A percentile compares a stretch with the other conserved stretches of the same genome.
Conservation (phyloP, 768 basidiomycete genomes). For the Mycena sanguinolenta region DNA sequence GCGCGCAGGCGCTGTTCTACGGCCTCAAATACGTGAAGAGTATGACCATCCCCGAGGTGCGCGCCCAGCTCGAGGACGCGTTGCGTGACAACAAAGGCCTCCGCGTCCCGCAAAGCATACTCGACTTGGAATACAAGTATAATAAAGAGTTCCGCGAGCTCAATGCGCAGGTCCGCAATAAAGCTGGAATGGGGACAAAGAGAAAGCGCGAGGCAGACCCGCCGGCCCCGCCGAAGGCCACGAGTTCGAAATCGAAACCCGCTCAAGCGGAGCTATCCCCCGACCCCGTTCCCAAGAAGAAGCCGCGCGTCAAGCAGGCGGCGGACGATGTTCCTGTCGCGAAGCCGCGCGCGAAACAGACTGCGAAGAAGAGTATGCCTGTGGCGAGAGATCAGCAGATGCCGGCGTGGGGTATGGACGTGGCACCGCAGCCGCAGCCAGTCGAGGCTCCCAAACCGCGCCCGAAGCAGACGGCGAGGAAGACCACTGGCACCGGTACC, state of each 20-base stretch:
- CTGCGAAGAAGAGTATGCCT: constrained; percentile 9
- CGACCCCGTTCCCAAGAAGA: constrained; percentile 24
- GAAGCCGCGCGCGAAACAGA: constrained; percentile 26
- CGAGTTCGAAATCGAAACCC: constrained; percentile 25
- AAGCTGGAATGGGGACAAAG: constrained; percentile 31
- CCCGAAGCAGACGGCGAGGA: constrained; percentile 21
- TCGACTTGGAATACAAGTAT: constrained; percentile 33
- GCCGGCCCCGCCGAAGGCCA: constrained; percentile 18
- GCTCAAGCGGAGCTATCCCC: constrained; percentile 11
- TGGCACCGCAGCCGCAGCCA: not conserved
- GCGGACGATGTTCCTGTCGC: constrained; percentile 7
- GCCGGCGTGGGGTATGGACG: not conserved
- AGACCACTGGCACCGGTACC: no score
- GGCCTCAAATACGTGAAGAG: constrained; percentile 34
- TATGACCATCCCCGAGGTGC: constrained; percentile 29
- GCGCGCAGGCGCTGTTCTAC: constrained; percentile 35
- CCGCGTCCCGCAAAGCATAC: constrained; percentile 31
- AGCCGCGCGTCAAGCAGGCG: constrained; percentile 22
- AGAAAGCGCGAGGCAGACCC: constrained; percentile 24
- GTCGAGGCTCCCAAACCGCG: constrained; percentile 6
- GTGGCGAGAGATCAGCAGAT: not conserved
- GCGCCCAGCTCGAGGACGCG: constrained; percentile 34
- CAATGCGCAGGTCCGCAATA: constrained; percentile 37
- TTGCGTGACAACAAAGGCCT: constrained; percentile 31
- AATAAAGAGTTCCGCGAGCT: constrained; percentile 37